Evolutionary conservation across 2,329 filamentous ascomycete genomes (phyloP).

Genomic region (Penicillium sp.): DNA sequence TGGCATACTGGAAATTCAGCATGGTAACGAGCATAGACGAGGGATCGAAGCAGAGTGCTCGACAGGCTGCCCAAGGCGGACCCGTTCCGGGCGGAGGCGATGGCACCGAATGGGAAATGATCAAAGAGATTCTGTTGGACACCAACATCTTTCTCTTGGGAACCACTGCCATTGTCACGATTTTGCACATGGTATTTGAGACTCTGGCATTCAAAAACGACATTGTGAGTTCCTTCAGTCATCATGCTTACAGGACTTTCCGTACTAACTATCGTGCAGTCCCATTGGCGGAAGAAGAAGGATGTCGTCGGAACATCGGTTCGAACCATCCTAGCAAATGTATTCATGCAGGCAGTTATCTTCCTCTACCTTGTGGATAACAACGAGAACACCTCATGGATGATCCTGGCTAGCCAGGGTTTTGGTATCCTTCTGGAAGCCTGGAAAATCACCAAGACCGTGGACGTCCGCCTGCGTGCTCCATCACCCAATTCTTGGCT

Average conservation of each 20-base stretch:
- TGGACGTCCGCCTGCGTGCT: slow-evolving; percentile 75
- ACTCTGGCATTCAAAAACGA: slow-evolving; percentile 95
- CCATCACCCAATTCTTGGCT: slow-evolving; percentile 62
- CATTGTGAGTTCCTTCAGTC: slow-evolving; percentile 52
- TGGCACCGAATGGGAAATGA: slow-evolving; percentile 89
- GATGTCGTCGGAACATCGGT: slow-evolving; percentile 96
- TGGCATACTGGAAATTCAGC: slow-evolving; percentile 84
- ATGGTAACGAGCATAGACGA: slow-evolving; percentile 78
- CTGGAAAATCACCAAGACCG: slow-evolving; percentile 96
- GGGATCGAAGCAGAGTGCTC: slow-evolving; percentile 75
- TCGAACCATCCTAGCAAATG: slow-evolving; percentile 90
- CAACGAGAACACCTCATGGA: slow-evolving; percentile 96
- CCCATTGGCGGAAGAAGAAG: slow-evolving; percentile 99
- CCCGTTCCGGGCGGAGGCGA: slow-evolving; percentile 72
- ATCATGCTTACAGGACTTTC: neutral
- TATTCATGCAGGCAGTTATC: slow-evolving; percentile 94
- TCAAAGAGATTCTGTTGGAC: slow-evolving; percentile 91
- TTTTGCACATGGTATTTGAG: slow-evolving; percentile 92
- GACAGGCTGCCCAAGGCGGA: slow-evolving; percentile 68
- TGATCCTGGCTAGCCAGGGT: slow-evolving; percentile 92
- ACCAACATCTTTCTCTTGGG: slow-evolving; percentile 87
- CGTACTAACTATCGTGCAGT: slow-evolving; percentile 28
- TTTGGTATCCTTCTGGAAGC: slow-evolving; percentile 71
- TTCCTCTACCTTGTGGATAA: slow-evolving; percentile 97
- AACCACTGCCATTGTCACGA: slow-evolving; percentile 74